Conservation (phyloP, 2,329 filamentous ascomycete genomes). For the Iodosphaeria phyllophila region DNA sequence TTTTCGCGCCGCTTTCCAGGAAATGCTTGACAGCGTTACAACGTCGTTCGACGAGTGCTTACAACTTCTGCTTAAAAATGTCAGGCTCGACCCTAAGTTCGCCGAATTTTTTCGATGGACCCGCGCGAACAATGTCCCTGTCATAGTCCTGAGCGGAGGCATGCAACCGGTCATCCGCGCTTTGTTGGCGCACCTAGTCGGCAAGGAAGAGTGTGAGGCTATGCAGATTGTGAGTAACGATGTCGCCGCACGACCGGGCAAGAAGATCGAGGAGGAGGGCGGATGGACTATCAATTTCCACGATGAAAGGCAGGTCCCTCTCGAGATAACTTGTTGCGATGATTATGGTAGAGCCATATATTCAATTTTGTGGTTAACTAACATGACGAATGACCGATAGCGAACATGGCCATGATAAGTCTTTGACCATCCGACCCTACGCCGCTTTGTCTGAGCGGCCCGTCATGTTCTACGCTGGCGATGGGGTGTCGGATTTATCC, state of each 20-base stretch:
- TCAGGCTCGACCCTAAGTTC: constrained; percentile 79
- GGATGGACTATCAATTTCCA: constrained; percentile 84
- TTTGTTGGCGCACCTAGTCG: constrained; percentile 62
- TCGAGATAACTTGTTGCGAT: constrained; percentile 1
- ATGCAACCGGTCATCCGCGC: constrained; percentile 87
- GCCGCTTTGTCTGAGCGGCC: constrained; percentile 59
- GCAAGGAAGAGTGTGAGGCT: constrained; percentile 51
- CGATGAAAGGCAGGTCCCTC: constrained; percentile 51
- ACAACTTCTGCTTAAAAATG: constrained; percentile 57
- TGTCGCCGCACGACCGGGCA: constrained; percentile 42
- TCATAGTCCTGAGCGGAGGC: constrained; percentile 79
- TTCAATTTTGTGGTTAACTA: constrained; percentile 2
- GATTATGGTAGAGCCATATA: neutral
- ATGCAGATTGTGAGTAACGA: constrained; percentile 87
- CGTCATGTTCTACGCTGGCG: constrained; percentile 82
- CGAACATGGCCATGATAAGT: constrained; percentile 94
- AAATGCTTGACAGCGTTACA: constrained; percentile 80
- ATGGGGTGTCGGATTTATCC: constrained; percentile 82
- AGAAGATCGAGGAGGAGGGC: constrained; percentile 57
- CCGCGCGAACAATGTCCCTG: constrained; percentile 64
- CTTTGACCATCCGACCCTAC: constrained; percentile 75
- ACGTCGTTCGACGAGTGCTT: constrained; percentile 72
- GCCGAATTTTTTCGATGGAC: constrained; percentile 76
- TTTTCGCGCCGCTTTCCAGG: constrained; percentile 74
- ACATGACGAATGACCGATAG: constrained; percentile 19